Percentiles rank a stretch among this genome's conserved stretches.
phyloP scores from a whole-genome alignment of 768 basidiomycete genomes.

The Psilocybe cyanescens region DNA sequence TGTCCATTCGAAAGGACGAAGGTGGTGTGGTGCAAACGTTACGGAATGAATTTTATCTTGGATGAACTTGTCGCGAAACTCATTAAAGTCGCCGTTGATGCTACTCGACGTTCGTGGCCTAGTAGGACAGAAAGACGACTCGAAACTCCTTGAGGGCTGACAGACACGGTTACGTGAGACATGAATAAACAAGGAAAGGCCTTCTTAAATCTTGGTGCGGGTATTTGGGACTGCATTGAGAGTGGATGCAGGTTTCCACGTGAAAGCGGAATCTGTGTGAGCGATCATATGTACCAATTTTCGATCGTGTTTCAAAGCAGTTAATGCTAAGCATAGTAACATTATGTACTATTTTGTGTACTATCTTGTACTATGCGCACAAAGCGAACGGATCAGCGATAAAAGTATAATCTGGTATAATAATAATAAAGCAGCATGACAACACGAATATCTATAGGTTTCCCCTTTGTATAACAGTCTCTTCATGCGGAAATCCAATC shows the following conservation, averaged over 20 bases:
- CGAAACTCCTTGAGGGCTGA: neutral
- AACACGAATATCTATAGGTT: conserved; percentile 24
- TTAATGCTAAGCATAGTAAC: too few species aligned
- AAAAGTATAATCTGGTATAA: neutral
- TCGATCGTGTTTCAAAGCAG: too few species aligned
- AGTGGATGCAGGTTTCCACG: too few species aligned
- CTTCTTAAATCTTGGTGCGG: too few species aligned
- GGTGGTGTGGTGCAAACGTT: neutral
- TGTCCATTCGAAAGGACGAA: neutral
- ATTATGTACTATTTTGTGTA: too few species aligned
- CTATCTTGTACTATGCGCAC: too few species aligned
- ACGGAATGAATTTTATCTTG: too few species aligned
- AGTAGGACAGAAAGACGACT: neutral
- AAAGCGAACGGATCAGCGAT: too few species aligned
- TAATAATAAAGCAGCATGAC: neutral
- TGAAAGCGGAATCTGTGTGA: too few species aligned
- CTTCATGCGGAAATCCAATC: conserved; percentile 39
- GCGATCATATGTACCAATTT: too few species aligned
- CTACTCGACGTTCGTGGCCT: neutral
- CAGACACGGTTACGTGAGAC: neutral
- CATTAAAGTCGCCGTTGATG: neutral
- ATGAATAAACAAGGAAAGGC: neutral
- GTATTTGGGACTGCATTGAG: too few species aligned
- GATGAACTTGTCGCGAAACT: too few species aligned
- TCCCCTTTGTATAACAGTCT: conserved; percentile 19